Evolutionary conservation across 176 grass and related monocot species (phyloP), one percentile per base, ranked within the genome.

Genomic region (Pontederia crassipes): DNA sequence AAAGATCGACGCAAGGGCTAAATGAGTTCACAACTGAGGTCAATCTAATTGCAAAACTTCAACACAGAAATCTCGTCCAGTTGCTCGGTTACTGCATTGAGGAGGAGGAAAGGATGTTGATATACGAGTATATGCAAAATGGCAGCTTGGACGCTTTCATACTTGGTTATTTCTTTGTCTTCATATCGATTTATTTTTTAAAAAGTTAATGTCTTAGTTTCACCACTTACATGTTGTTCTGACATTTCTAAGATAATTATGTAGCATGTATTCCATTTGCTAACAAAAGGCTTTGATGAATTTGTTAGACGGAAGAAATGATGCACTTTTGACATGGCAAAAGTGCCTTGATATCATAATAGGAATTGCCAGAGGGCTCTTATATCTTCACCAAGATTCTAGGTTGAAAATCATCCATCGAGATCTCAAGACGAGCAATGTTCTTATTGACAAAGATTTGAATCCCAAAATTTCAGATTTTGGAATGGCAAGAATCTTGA

Each of bases 391-490:
- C 16, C 40, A 64, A 17, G 28, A 61, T 50, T 73, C 70, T 8
- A 62, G 70, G 20, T 49, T 73, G 35, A 73, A 48, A 61, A 61
- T 73, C 29, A 61, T 73, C 14, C 70, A 73, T 18, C 45, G 70
- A 28, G 70, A 73, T 73, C 58, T 73, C 0, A 63, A 73, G 61
- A 59, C 70, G 11, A 60, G 55, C 55, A 73, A 73, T 49, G 51
- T 73, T 27, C 70, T 73, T 45, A 52, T 73, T 29, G 70, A 73
- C 49, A 28, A 20, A 20, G 58, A 73, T 61, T 61, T 73, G 70
- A 60, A 61, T 5, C 70, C 70, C 28, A 73, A 73, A 49, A 73
- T 63, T 48, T 73, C 70, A 45, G 70, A 63, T 62, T 73, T 73
- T 4, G 70, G 70, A 8, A 59, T 60, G 70, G 70, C 70, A 48